Base-by-base conservation (phyloP, 805 yeast species). In the Candida morakotiae region DNA sequence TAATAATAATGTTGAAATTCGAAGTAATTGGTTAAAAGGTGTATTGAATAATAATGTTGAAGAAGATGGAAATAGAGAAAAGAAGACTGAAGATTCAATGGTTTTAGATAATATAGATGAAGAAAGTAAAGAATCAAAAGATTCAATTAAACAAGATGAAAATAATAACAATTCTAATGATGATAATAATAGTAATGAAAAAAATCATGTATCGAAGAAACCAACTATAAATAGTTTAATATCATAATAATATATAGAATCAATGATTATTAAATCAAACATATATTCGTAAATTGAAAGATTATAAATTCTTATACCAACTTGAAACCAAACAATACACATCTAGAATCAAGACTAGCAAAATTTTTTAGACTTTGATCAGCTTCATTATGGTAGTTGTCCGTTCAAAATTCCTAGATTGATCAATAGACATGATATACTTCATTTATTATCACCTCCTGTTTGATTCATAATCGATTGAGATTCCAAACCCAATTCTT, bases 201-300 rank as follows among this genome's bases (percentile, higher is more conserved):
- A 10, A 25, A 33, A 14, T 17, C 37, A 37, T 24, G 25, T 38
- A 14, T 42, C 46, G 24, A 59, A 56, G 34, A 59, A 54, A 33
- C 63, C 64, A 9, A 54, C 63, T 3, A 60, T 62, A 20, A 49
- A 56, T 35, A 55, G 53, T 43, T 46, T 62, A 32, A 42, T 62
- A 34, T 57, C 64, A 4, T 64, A 13, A 17, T 19, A 17, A 26
- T 26, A 17, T 5, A 13, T 10, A 23, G 27, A 10, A 18, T 3
- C 24, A n/a, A 16, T 24, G 4, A 7, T 24, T 24, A 7, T 11
- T 24, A 10, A 24, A 10, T 19, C 8, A 19, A 19, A 19, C n/a
- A n/a, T n/a, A n/a, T n/a, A n/a, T n/a, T n/a, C n/a, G n/a, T n/a
- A n/a, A n/a, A n/a, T n/a, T n/a, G n/a, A n/a, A n/a, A n/a, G n/a